phyloP scores from a whole-genome alignment of 441 rosid genomes.

The Viola pubescens region DNA sequence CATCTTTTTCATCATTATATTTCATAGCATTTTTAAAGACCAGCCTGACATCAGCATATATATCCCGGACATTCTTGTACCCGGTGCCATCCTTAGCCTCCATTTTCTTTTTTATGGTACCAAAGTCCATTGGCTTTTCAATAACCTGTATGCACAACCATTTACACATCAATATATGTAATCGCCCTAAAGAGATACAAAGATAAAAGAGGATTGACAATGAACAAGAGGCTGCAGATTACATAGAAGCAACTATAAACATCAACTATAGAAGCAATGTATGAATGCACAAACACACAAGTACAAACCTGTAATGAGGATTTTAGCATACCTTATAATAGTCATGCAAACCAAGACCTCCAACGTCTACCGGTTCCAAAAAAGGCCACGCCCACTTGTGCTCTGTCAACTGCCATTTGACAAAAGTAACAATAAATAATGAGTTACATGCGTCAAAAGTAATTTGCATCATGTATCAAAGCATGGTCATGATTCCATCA shows the following conservation, averaged over 20 bases:
- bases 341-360: slow-evolving; percentile 75
- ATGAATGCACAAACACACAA: background rate
- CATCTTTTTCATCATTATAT: slow-evolving; percentile 71
- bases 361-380: slow-evolving; percentile 77
- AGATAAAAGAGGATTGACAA: slow-evolving; percentile 1
- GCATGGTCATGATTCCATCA: slow-evolving; percentile 6
- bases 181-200: slow-evolving; percentile 4
- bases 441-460: background rate
- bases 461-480: background rate
- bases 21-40: slow-evolving; percentile 91
- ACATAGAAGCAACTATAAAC: background rate
- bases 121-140: slow-evolving; percentile 89
- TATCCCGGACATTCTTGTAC: slow-evolving; percentile 78
- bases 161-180: slow-evolving; percentile 2
- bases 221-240: slow-evolving; percentile 3
- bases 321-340: slow-evolving; percentile 50
- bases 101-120: slow-evolving; percentile 70
- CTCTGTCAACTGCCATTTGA: slow-evolving; percentile 46
- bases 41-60: slow-evolving; percentile 82
- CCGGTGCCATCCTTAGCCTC: slow-evolving; percentile 64
- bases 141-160: slow-evolving; percentile 45
- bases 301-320: slow-evolving; percentile 1
- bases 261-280: background rate
- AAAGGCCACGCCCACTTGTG: slow-evolving; percentile 94
- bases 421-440: background rate